Conservation (phyloP, 2,329 filamentous ascomycete species). For the Fusarium sp. region DNA sequence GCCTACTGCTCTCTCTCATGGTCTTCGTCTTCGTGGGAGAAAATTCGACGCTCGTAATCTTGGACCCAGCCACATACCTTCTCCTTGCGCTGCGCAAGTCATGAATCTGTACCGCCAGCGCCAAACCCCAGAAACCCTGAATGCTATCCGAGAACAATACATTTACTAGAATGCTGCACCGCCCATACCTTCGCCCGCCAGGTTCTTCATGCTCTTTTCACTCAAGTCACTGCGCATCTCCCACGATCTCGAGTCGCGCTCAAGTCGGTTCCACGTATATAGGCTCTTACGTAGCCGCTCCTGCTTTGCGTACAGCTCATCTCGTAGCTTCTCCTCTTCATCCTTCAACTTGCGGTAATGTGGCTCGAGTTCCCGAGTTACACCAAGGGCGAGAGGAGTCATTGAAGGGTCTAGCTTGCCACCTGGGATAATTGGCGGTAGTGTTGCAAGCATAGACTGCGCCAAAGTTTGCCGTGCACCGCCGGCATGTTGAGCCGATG, state of each 20-base stretch:
- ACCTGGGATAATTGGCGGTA: constrained; percentile 64
- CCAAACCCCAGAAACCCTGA: constrained; percentile 8
- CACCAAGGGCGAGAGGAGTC: constrained; percentile 57
- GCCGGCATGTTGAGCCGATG: constrained; percentile 55
- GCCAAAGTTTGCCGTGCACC: constrained; percentile 59
- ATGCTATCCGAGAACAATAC: constrained; percentile 1
- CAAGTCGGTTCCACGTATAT: constrained; percentile 64
- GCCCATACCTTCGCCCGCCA: constrained; percentile 66
- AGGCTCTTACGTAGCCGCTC: constrained; percentile 66
- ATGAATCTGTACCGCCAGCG: constrained; percentile 17
- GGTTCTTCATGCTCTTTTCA: constrained; percentile 66
- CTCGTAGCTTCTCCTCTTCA: constrained; percentile 67
- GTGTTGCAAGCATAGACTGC: constrained; percentile 62
- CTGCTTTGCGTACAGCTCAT: constrained; percentile 64
- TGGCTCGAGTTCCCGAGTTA: constrained; percentile 65
- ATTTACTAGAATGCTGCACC: constrained; percentile 63
- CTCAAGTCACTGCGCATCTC: constrained; percentile 67
- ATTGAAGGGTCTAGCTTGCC: constrained; percentile 64
- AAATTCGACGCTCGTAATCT: constrained; percentile 16
- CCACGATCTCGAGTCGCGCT: constrained; percentile 64
- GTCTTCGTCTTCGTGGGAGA: constrained; percentile 8
- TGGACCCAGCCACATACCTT: constrained; percentile 2
- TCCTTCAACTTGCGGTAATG: constrained; percentile 65
- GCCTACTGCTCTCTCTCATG: constrained; percentile 15
- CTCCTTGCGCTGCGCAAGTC: constrained; percentile 12